A percentile compares a stretch with the other conserved stretches of the same genome.
Evolutionary conservation across 768 basidiomycete species (phyloP).

Genomic region (Atractiella rhizophila): DNA sequence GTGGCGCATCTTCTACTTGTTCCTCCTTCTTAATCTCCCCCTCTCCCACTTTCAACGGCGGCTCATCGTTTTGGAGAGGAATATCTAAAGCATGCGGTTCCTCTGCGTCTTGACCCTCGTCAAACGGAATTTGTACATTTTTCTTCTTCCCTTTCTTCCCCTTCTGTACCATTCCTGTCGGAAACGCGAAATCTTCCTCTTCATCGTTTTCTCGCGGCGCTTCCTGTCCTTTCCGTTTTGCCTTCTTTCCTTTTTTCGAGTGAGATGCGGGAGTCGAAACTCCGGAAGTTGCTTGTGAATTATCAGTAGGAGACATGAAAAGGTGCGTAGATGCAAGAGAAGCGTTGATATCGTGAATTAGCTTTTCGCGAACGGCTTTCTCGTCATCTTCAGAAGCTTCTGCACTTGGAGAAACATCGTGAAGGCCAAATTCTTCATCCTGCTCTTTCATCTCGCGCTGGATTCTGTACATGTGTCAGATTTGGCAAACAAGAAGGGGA

Average conservation of each 20-base stretch:
- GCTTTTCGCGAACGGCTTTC: neutral
- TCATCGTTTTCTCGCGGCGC: neutral
- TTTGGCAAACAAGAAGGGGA: neutral
- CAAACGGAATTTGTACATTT: neutral
- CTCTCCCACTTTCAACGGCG: neutral
- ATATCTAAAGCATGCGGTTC: no score
- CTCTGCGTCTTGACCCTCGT: no score
- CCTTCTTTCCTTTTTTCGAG: no score
- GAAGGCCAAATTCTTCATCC: conserved; percentile 37
- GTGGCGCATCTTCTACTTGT: conserved; percentile 4
- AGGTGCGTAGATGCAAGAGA: no score
- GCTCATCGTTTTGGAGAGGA: neutral
- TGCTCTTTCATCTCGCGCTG: conserved; percentile 53
- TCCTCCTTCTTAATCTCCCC: neutral
- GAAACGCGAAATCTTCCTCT: neutral
- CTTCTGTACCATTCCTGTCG: neutral
- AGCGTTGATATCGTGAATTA: no score
- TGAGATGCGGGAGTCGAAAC: no score
- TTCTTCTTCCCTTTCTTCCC: neutral
- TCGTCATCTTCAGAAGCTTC: conserved; percentile 9
- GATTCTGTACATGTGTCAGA: conserved; percentile 23
- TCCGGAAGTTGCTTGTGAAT: no score
- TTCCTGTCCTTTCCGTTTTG: no score
- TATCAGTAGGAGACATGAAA: no score
- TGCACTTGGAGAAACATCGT: conserved; percentile 19